Conservation (phyloP, 2,329 filamentous ascomycete genomes). For the Alternaria ethzedia region DNA sequence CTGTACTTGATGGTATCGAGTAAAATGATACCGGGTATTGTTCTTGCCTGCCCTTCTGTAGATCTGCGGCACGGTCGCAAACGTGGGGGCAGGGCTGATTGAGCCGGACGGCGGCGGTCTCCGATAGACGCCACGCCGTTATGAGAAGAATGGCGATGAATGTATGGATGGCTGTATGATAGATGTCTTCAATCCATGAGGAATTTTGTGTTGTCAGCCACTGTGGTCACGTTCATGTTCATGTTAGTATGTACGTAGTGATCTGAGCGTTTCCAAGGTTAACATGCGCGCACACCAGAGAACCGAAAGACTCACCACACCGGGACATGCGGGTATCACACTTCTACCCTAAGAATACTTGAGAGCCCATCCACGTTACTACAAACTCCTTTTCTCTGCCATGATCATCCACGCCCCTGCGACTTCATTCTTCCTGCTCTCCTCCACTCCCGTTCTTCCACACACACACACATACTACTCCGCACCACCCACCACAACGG, state of each 20-base stretch:
- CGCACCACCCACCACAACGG: neutral
- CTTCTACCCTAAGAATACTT: neutral
- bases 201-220: neutral
- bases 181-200: neutral
- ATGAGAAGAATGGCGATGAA: neutral
- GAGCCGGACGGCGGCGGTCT: neutral
- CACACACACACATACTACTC: neutral
- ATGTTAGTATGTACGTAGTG: too few relatives aligned
- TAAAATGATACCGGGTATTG: neutral
- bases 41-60: neutral
- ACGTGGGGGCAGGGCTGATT: neutral
- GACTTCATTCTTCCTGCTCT: neutral
- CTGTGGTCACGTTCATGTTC: neutral
- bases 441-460: neutral
- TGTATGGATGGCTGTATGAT: neutral
- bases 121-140: neutral
- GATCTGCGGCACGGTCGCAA: neutral
- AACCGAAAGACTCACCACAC: neutral
- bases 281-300: neutral
- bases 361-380: neutral
- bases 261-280: neutral
- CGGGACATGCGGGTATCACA: neutral
- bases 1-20: neutral
- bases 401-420: neutral
- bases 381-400: neutral